A percentile compares a stretch with the other conserved stretches of the same genome.
These are phyloP conservation scores for Psilocybe subaeruginosa DNA, from an alignment of 768 basidiomycete genomes.

Conservation along the genomic window DNA sequence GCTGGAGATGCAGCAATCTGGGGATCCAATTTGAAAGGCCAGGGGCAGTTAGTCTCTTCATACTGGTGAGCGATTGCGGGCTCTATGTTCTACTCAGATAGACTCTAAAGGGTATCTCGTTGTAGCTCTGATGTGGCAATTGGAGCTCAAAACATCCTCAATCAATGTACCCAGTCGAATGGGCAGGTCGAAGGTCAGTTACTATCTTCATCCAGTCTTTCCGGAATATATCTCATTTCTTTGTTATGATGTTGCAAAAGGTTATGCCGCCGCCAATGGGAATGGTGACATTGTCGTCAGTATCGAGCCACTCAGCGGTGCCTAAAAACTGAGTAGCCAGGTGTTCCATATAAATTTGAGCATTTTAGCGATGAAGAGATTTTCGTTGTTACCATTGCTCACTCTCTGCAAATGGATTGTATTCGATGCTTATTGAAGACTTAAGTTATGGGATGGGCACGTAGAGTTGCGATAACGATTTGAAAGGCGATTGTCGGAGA, in stretches of 20 bases:
- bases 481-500: too few relatives aligned
- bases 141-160: neutral
- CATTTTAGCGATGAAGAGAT: too few relatives aligned
- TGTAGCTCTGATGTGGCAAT: neutral
- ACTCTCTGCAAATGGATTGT: too few relatives aligned
- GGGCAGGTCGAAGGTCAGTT: neutral
- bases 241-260: neutral
- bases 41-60: neutral
- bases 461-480: too few relatives aligned
- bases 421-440: too few relatives aligned
- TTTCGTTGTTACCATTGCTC: too few relatives aligned
- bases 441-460: too few relatives aligned
- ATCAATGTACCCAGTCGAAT: neutral
- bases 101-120: neutral
- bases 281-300: constrained; percentile 25
- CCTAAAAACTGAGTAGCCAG: neutral
- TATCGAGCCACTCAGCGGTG: constrained; percentile 26
- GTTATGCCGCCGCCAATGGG: neutral
- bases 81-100: neutral
- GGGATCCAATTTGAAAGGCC: neutral
- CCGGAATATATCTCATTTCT: too few relatives aligned
- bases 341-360: too few relatives aligned
- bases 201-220: too few relatives aligned
- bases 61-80: neutral
- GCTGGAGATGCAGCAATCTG: neutral